A percentile compares a stretch with the other conserved stretches of the same genome.
Conservation (phyloP, 768 basidiomycete species). For the Termitomyces sp. region DNA sequence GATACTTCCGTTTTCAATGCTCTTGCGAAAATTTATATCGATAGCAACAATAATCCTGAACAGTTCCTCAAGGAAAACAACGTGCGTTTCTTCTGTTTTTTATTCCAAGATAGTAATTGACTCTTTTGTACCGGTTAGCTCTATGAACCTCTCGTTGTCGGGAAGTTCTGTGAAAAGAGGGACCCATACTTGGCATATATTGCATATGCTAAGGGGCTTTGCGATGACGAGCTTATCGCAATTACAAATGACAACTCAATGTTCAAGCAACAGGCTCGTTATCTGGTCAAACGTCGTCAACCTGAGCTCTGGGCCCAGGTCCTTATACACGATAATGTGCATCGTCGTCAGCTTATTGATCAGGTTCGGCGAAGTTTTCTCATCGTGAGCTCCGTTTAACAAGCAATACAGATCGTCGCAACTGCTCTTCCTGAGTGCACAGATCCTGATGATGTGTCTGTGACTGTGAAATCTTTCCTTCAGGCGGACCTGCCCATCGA, state of each 20-base stretch:
- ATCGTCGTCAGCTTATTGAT: constrained; percentile 91
- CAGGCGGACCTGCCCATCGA: constrained; percentile 95
- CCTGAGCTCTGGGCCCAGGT: constrained; percentile 97
- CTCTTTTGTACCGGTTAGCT: constrained; percentile 39
- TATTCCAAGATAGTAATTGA: not conserved
- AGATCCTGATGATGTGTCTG: constrained; percentile 96
- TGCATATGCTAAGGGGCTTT: constrained; percentile 98
- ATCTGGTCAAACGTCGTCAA: constrained; percentile 93
- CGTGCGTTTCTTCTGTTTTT: constrained; percentile 37
- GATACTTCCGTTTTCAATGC: constrained; percentile 95
- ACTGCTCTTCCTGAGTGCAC: constrained; percentile 96
- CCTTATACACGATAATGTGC: constrained; percentile 79
- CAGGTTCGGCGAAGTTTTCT: constrained; percentile 44
- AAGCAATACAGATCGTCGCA: constrained; percentile 65
- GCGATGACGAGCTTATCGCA: constrained; percentile 93
- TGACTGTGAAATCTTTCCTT: constrained; percentile 98
- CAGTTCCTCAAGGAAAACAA: constrained; percentile 98
- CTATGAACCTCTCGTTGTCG: constrained; percentile 95
- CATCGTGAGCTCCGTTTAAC: not conserved
- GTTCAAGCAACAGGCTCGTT: constrained; percentile 99
- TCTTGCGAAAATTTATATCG: constrained; percentile 96
- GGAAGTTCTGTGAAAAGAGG: constrained; percentile 98
- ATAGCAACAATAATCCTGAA: constrained; percentile 98
- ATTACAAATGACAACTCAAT: constrained; percentile 99
- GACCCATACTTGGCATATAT: constrained; percentile 99